Conservation (phyloP, 257 asterid species). For the Lycium barbarum region DNA sequence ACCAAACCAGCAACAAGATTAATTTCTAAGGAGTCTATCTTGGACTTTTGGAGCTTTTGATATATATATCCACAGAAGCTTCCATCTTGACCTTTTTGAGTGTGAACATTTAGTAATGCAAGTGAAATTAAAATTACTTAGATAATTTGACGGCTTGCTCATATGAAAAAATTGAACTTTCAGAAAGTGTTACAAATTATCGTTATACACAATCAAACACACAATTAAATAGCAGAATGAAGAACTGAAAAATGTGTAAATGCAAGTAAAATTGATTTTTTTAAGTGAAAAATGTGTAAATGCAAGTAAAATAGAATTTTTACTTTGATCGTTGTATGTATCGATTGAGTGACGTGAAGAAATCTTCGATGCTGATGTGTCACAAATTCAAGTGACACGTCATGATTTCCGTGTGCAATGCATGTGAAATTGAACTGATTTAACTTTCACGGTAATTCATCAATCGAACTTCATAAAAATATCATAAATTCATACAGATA, state of each 20-base stretch:
- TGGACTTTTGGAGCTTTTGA: conserved; percentile 72
- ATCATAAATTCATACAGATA: no score
- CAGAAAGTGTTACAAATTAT: background rate
- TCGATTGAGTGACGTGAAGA: no score
- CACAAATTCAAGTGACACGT: no score
- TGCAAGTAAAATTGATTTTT: no score
- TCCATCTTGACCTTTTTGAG: conserved; percentile 56
- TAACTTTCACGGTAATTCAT: no score
- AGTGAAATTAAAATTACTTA: conserved; percentile 47
- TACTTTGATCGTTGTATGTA: no score
- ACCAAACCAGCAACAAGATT: conserved; percentile 79
- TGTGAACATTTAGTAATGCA: background rate
- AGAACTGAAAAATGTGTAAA: background rate
- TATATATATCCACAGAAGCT: conserved; percentile 71
- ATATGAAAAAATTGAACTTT: background rate
- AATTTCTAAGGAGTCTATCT: conserved; percentile 68
- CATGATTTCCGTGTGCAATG: background rate
- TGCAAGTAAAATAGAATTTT: no score
- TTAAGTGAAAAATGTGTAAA: background rate
- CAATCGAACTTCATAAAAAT: no score
- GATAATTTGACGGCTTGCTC: background rate
- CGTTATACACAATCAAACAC: background rate
- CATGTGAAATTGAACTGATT: background rate
- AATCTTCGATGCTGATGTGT: no score
- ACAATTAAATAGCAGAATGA: background rate